A percentile compares a stretch with the other conserved stretches of the same genome.
phyloP scores from a whole-genome alignment of 108 stramenopile genomes.

The Cyclotella choctawhatcheeana region DNA sequence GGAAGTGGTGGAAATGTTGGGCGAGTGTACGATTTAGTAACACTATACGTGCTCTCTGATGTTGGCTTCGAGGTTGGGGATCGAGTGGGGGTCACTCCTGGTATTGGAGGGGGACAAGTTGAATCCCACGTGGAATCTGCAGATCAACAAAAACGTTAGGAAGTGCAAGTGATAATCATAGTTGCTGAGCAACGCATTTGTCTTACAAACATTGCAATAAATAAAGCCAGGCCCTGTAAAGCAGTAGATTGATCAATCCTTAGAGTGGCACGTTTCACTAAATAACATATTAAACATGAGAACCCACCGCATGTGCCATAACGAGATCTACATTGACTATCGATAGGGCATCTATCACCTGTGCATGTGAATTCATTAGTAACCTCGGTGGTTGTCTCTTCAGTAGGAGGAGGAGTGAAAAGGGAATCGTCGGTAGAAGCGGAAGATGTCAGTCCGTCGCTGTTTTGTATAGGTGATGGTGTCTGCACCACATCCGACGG shows the following conservation, averaged over 20 bases:
- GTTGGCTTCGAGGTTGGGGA: conserved; percentile 10
- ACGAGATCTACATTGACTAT: conserved; percentile 29
- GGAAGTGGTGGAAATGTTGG: conserved; percentile 30
- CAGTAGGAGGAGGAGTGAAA: background rate
- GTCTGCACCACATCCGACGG: background rate
- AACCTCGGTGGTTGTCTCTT: background rate
- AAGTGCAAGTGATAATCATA: background rate
- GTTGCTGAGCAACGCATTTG: background rate
- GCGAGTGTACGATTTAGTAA: background rate
- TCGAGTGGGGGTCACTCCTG: conserved; percentile 19
- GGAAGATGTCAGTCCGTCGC: background rate
- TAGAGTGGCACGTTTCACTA: no score
- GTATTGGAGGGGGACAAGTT: conserved; percentile 14
- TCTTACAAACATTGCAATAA: conserved; percentile 34
- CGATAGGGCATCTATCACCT: conserved; percentile 35
- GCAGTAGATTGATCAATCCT: no score
- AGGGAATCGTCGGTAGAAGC: background rate
- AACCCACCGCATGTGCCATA: conserved; percentile 45
- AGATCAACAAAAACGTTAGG: background rate
- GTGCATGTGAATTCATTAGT: conserved; percentile 20
- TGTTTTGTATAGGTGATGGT: background rate
- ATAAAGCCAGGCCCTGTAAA: conserved; percentile 45
- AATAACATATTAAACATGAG: no score
- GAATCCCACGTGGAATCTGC: conserved; percentile 19
- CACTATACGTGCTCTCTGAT: background rate